Conservation (phyloP, 2,329 filamentous ascomycete species). For the Alternaria metachromatica region DNA sequence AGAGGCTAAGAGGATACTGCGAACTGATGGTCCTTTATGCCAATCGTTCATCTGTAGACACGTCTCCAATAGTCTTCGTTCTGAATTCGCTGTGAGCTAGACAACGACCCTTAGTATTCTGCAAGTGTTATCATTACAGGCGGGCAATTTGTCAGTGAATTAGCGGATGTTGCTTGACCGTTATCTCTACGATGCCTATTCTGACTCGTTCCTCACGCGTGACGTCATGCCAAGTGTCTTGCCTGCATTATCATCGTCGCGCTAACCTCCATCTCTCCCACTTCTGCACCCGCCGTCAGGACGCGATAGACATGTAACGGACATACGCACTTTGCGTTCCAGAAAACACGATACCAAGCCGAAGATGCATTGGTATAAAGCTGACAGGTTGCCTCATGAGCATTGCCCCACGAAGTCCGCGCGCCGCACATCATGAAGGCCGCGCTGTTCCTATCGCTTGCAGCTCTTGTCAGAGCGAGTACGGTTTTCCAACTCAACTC, state of each 20-base stretch:
- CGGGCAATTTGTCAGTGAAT: not conserved
- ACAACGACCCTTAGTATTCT: not conserved
- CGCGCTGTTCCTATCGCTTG: not conserved
- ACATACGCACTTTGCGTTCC: not conserved
- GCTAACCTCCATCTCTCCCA: conserved; percentile 8
- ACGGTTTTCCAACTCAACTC: conserved; percentile 7
- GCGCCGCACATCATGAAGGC: conserved; percentile 1
- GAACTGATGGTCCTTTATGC: not conserved
- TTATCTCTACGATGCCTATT: conserved; percentile 6
- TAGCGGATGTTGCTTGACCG: not conserved
- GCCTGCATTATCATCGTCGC: not conserved
- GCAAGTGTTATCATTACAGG: not conserved
- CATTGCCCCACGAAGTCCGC: not conserved
- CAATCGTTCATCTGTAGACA: not conserved
- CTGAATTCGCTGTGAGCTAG: conserved; percentile 11
- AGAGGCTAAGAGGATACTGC: not conserved
- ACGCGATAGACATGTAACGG: not conserved
- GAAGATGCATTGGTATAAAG: not conserved
- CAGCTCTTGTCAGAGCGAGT: not conserved
- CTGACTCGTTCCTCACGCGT: conserved; percentile 1
- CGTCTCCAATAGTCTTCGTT: not conserved
- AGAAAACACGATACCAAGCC: not conserved
- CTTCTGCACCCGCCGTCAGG: not conserved
- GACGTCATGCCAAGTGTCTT: conserved; percentile 16
- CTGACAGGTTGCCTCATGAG: not conserved